Evolutionary conservation across 768 basidiomycete species (phyloP).

Genomic region (Candolleomyces eurysporus): DNA sequence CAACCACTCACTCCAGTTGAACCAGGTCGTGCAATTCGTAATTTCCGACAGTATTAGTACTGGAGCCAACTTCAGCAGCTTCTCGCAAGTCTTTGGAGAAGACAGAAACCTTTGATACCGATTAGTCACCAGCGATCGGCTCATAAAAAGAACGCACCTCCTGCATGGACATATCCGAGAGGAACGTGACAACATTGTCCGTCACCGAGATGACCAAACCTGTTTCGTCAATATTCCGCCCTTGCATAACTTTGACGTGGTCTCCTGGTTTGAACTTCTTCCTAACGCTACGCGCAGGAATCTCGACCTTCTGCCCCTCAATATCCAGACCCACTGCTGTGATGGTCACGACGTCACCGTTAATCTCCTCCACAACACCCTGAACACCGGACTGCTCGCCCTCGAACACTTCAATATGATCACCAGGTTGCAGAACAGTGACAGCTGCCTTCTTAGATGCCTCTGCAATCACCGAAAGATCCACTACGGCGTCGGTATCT

Average conservation of each 20-base stretch:
- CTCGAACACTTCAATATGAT: constrained; percentile 96
- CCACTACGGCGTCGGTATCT: constrained; percentile 70
- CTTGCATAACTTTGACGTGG: constrained; percentile 97
- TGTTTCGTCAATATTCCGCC: constrained; percentile 92
- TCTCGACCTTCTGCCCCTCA: constrained; percentile 82
- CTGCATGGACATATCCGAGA: constrained; percentile 96
- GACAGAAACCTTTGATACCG: constrained; percentile 72
- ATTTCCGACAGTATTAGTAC: constrained; percentile 85
- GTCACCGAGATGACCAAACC: constrained; percentile 92
- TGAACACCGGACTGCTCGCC: constrained; percentile 94
- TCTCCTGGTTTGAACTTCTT: constrained; percentile 97
- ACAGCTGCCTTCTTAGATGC: constrained; percentile 88
- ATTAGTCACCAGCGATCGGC: constrained; percentile 5
- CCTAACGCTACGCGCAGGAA: constrained; percentile 84
- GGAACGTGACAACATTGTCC: constrained; percentile 90
- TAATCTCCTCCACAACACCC: constrained; percentile 88
- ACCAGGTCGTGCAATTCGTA: constrained; percentile 97
- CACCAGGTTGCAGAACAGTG: constrained; percentile 93
- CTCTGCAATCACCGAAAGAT: constrained; percentile 89
- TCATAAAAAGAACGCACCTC: constrained; percentile 55
- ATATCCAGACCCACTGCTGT: constrained; percentile 79
- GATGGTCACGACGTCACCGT: constrained; percentile 83
- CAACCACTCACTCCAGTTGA: constrained; percentile 80
- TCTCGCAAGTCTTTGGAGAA: constrained; percentile 97
- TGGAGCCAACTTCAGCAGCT: constrained; percentile 94